A percentile compares a stretch with the other conserved stretches of the same genome.
Conservation (phyloP, 139 green algal genomes). For the Medakamo hakoo region DNA sequence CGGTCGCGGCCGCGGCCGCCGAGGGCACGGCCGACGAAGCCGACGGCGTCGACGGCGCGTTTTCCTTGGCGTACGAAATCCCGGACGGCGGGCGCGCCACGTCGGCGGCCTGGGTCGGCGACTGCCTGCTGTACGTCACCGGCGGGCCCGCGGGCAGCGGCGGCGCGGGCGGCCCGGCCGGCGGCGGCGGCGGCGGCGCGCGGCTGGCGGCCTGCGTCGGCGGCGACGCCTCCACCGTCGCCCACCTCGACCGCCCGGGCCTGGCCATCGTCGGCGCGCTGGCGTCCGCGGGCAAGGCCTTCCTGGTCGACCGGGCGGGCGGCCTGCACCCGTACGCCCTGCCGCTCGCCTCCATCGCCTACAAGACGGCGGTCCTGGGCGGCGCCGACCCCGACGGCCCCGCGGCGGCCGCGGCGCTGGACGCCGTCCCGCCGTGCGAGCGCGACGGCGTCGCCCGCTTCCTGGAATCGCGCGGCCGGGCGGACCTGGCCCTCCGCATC, state of each 20-base stretch:
- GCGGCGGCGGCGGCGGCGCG: too few species aligned
- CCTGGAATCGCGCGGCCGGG: constrained; percentile 73
- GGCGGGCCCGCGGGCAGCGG: too few species aligned
- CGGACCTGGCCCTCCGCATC: constrained; percentile 69
- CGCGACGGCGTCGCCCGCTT: constrained; percentile 79
- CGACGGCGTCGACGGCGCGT: constrained; percentile 90
- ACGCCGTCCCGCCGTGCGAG: constrained; percentile 30
- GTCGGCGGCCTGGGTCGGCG: constrained; percentile 52
- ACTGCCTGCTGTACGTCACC: constrained; percentile 99
- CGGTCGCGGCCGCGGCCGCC: constrained; percentile 36
- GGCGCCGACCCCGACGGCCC: constrained; percentile 64
- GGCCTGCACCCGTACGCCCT: constrained; percentile 73
- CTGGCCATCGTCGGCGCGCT: constrained; percentile 97
- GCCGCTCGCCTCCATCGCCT: constrained; percentile 89
- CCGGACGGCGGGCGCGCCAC: constrained; percentile 29
- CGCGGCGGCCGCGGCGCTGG: constrained; percentile 40
- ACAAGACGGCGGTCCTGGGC: constrained; percentile 78
- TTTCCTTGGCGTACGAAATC: constrained; percentile 90
- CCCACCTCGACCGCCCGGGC: constrained; percentile 90
- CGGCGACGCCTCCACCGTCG: constrained; percentile 92
- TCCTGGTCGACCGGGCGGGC: constrained; percentile 87
- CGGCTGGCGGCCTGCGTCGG: constrained; percentile 96
- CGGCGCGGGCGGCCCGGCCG: too few species aligned
- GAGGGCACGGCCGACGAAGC: constrained; percentile 39
- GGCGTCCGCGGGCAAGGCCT: constrained; percentile 68